phyloP scores from a whole-genome alignment of 2,329 filamentous ascomycete species.

The Chaetomium strumarium region DNA sequence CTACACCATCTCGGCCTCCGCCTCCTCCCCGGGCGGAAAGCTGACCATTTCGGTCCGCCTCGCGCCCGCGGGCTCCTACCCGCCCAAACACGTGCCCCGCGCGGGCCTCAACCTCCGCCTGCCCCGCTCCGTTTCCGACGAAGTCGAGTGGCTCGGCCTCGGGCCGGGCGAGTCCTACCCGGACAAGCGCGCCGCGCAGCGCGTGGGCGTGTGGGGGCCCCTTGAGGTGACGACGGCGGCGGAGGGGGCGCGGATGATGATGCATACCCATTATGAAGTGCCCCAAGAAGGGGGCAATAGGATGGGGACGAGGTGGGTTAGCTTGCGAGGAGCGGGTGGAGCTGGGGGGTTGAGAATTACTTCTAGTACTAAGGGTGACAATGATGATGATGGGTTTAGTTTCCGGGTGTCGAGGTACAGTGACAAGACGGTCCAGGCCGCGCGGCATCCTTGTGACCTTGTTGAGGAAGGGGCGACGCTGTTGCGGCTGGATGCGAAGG shows the following conservation, averaged over 20 bases:
- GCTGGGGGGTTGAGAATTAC: conserved; percentile 25
- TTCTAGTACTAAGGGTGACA: no score
- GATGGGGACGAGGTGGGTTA: conserved; percentile 53
- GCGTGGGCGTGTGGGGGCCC: conserved; percentile 42
- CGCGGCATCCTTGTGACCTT: conserved; percentile 60
- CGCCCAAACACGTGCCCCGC: conserved; percentile 52
- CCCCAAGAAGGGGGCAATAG: conserved; percentile 64
- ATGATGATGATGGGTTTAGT: conserved; percentile 33
- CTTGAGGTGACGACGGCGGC: no score
- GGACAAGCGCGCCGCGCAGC: conserved; percentile 53
- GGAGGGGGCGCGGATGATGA: no score
- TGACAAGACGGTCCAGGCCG: conserved; percentile 47
- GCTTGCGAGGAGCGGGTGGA: conserved; percentile 24
- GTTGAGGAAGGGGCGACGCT: conserved; percentile 40
- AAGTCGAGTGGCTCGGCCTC: conserved; percentile 54
- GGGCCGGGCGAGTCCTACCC: conserved; percentile 60
- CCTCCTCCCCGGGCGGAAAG: conserved; percentile 31
- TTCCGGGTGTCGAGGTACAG: conserved; percentile 54
- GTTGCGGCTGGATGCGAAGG: conserved; percentile 39
- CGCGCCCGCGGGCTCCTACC: conserved; percentile 39
- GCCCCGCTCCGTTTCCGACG: conserved; percentile 36
- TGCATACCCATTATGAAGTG: conserved; percentile 57
- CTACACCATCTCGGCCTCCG: conserved; percentile 42
- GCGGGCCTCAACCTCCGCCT: conserved; percentile 55
- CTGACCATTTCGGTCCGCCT: conserved; percentile 42